Base-by-base conservation (phyloP, 345 rosid species). In the Boechera retrofracta region DNA sequence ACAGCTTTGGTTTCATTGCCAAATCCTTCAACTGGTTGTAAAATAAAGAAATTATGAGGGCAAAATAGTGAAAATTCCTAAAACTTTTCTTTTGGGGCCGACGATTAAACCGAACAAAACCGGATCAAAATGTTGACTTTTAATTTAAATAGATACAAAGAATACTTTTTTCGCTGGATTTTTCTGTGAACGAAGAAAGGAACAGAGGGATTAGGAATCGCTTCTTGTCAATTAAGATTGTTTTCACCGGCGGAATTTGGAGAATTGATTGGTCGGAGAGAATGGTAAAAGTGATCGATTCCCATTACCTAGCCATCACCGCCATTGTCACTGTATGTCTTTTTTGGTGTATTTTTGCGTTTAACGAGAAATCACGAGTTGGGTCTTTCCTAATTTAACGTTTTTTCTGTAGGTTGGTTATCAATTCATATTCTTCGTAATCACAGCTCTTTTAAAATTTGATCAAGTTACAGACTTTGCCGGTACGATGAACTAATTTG, bases 401-500 rank as follows among this genome's bases (percentile, higher is more conserved):
- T 66, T 51, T 63, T 24, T 16, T n/a, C 3, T 77, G 79, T 71
- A 92, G 97, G 91, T 87, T 79, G 89, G 81, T 55, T 94, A 90
- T 74, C 97, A 94, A 79, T 70, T 89, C 2, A 41, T 89, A 39
- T 92, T 94, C 85, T 94, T 90, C 64, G 61, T 89, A 51, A 77
- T 94, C 90, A 88, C 95, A 49, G 95, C 94, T 74, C 84, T 89
- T 73, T 89, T 88, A 82, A 92, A 88, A 82, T 79, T 88, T 70
- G 95, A 94, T 82, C 89, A 92, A 87, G 92, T 92, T 84, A 94
- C 95, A 21, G 98, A 91, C 85, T 90, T 94, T 80, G 97, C 97
- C 2, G 97, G 98, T 92, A 87, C 15, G 38, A 51, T 53, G 4
- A 36, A 33, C 16, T 38, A 9, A 18, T 51, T 12, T 47, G 49